A percentile compares a stretch with the other conserved stretches of the same genome.
These are phyloP conservation scores for Neonothopanus nambi DNA, from an alignment of 1,284 basidiomycete species.

Conservation along the genomic window DNA sequence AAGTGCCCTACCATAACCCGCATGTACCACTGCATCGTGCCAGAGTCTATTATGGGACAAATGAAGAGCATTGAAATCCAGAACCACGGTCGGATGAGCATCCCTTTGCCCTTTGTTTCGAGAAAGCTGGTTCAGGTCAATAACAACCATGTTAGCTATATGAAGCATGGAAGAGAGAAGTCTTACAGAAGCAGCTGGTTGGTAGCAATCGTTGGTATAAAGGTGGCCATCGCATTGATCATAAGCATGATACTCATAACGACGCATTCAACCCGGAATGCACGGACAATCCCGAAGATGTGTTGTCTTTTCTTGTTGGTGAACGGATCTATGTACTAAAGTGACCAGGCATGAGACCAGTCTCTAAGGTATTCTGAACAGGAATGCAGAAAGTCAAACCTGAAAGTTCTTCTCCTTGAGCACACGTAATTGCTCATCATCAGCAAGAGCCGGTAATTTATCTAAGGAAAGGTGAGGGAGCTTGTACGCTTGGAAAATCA, in stretches of 20 bases:
- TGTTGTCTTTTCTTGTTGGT: constrained; percentile 15
- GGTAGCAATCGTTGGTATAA: constrained; percentile 6
- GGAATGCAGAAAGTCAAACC: not conserved
- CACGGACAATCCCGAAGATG: constrained; percentile 20
- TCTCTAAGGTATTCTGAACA: not conserved
- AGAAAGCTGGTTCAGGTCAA: constrained; percentile 36
- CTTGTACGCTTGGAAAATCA: constrained; percentile 47
- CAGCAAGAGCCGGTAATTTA: constrained; percentile 45
- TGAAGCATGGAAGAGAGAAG: constrained; percentile 2
- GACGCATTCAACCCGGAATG: constrained; percentile 3
- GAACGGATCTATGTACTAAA: constrained; percentile 8
- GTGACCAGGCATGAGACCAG: no score
- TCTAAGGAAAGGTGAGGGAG: constrained; percentile 20
- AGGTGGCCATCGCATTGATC: constrained; percentile 3
- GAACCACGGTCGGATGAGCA: constrained; percentile 45
- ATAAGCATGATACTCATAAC: constrained; percentile 31
- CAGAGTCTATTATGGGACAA: constrained; percentile 30
- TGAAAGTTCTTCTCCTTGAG: constrained; percentile 24
- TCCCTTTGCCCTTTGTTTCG: constrained; percentile 38
- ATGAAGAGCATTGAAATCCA: constrained; percentile 39
- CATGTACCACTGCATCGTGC: constrained; percentile 49
- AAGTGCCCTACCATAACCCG: constrained; percentile 39
- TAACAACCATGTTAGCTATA: constrained; percentile 20
- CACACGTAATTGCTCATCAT: constrained; percentile 39
- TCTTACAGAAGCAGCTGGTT: constrained; percentile 13